Evolutionary conservation across 805 yeast genomes (phyloP), one percentile per base, ranked within the genome.

Genomic region (Ogataea trehalophila): DNA sequence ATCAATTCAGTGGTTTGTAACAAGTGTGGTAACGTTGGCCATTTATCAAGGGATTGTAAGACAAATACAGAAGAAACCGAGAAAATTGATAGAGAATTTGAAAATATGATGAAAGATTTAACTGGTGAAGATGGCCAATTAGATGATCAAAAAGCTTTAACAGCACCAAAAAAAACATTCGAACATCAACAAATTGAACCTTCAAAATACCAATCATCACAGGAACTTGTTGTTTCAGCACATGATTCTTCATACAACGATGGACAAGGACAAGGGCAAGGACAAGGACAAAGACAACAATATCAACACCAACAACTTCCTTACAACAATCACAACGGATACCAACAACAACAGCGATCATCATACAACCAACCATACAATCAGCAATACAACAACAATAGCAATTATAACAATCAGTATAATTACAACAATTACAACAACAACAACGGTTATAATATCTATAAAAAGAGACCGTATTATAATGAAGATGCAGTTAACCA

Each of bases 21-120:
- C 31, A 73, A 72, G 15, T 92, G 98, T 75, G 95, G 95, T 1
- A 77, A 77, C 45, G 70, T 76, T 26, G 99, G 98, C 1, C 98
- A 92, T 67, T 80, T 82, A 52, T 91, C 95, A 1, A 74, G 89
- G 48, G 98, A 94, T 67, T 94, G 99, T 74, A 79, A 75, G 48
- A 68, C 68, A 35, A 65, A 67, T n/a, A 44, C 52, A 29, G 59
- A 47, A 37, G 56, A 49, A 31, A 41, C 43, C 41, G 53, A 47
- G 17, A 51, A 47, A 29, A 74, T 76, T 36, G 82, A 78, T 43
- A 57, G 66, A 39, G 83, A 79, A 52, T 72, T 73, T 50, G 77
- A 74, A 37, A 71, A 69, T 45, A 73, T 80, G 67, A 73, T 81
- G 75, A 62, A 66, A 44, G 81, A 75, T 45, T 61, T 77, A 43